Base-by-base conservation (phyloP, 2,329 filamentous ascomycete species). In the Conoideocrella luteorostrata region DNA sequence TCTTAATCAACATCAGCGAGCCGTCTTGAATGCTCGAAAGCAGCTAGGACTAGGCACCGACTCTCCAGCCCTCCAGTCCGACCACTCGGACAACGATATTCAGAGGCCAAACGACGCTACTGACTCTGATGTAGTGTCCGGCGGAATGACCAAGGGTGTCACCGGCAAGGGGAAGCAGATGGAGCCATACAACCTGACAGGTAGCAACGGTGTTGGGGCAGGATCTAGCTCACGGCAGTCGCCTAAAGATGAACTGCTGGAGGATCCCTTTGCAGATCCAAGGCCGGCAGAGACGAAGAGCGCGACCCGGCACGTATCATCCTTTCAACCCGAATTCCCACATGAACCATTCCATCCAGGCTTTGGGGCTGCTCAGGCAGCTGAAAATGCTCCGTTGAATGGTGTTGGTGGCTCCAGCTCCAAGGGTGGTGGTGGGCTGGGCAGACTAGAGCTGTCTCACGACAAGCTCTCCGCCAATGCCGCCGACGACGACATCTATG, bases 1-100 rank as follows among this genome's bases (percentile, higher is more conserved):
- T 0, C 73, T 91, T 32, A 93, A 82, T 50, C 82, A 88, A 59
- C 88, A 96, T 62, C 88, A 95, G 63, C 81, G 89, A 43, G 84
- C 88, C 9, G 70, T 94, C 32, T 66, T 84, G n/a, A 74, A 72
- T 46, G 78, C 80, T 3, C 69, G 75, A 48, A 82, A 82, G 56
- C 67, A 73, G 29, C 61, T 76, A 4, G 74, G 74, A 18, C 54
- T 61, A 18, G 53, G 57, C 11, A 58, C 57, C 24, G 56, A 55
- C 3, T 56, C 60, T 7, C 52, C 56, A 43, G 57, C 47, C 52
- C 55, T 39, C 44, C 39, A 42, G 26, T 47, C 40, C 28, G 36
- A 56, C 53, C 65, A 42, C 56, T 65, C 56, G 45, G 58, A 50
- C 39, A 47, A 30, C 22, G 32, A 44, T 12, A 26, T 21, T 5